phyloP scores from a whole-genome alignment of 2,329 filamentous ascomycete genomes.

The Fusarium sp. region DNA sequence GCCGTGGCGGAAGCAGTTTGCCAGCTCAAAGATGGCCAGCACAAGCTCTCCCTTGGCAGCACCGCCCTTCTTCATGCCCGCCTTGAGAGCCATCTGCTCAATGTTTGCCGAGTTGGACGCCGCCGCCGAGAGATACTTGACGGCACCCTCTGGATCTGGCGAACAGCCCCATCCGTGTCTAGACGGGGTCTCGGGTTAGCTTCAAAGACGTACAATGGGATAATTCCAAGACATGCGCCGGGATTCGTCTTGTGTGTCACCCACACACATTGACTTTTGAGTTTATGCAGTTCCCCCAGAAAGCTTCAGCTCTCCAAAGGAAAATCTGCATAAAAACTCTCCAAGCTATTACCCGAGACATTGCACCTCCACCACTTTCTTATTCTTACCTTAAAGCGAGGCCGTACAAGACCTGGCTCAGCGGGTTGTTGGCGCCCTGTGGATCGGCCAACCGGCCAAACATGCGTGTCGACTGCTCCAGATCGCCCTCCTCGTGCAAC shows the following conservation, averaged over 20 bases:
- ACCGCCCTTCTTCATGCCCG: conserved; percentile 93
- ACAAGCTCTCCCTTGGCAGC: conserved; percentile 96
- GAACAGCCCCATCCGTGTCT: conserved; percentile 95
- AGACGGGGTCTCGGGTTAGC: conserved; percentile 36
- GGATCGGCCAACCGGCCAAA: conserved; percentile 90
- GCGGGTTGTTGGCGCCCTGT: conserved; percentile 87
- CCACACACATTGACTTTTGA: conserved; percentile 25
- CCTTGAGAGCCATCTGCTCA: conserved; percentile 86
- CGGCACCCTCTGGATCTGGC: conserved; percentile 79
- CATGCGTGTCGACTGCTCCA: conserved; percentile 85
- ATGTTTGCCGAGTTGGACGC: conserved; percentile 92
- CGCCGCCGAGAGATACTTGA: conserved; percentile 89
- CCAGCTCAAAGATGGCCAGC: conserved; percentile 95
- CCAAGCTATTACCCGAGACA: conserved; percentile 31
- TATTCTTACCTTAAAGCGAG: conserved; percentile 83
- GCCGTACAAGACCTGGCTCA: conserved; percentile 96
- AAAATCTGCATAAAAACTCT: conserved; percentile 3
- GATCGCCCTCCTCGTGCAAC: conserved; percentile 87
- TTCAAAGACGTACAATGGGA: conserved; percentile 8
- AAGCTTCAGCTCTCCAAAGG: conserved; percentile 22
- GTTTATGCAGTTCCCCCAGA: conserved; percentile 1
- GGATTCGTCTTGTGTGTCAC: no score
- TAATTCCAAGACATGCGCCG: no score
- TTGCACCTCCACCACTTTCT: background rate
- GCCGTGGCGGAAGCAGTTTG: conserved; percentile 92